phyloP scores from a whole-genome alignment of 345 rosid species.

The Erodium maritimum region DNA sequence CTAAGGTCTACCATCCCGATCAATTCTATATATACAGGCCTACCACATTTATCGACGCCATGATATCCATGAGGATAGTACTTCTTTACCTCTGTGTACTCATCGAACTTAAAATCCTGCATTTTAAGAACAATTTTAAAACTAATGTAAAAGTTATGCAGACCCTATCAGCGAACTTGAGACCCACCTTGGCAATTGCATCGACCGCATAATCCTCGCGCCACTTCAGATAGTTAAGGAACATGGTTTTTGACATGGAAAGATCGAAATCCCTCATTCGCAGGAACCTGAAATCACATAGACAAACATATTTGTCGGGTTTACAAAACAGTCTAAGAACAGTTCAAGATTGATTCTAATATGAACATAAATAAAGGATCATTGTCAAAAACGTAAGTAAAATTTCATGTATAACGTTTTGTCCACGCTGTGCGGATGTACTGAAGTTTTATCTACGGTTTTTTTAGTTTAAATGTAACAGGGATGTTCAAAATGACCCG shows the following conservation, averaged over 20 bases:
- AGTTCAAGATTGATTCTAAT: background rate
- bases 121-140: background rate
- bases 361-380: background rate
- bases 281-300: constrained; percentile 26
- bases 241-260: constrained; percentile 36
- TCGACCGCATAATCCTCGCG: constrained; percentile 35
- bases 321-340: background rate
- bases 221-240: constrained; percentile 41
- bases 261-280: constrained; percentile 47
- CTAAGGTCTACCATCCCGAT: constrained; percentile 45
- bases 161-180: background rate
- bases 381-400: background rate
- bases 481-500: too few relatives aligned
- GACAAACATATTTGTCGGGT: background rate
- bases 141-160: background rate
- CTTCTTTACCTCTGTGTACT: constrained; percentile 36
- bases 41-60: constrained; percentile 46
- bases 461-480: too few relatives aligned
- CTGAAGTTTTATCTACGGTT: too few relatives aligned
- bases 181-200: constrained; percentile 28
- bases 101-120: constrained; percentile 43
- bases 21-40: constrained; percentile 49
- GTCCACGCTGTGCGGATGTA: too few relatives aligned
- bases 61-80: constrained; percentile 57
- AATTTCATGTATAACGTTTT: too few relatives aligned